phyloP scores from a whole-genome alignment of 2,329 filamentous ascomycete genomes.

The Ramichloridium luteum region DNA sequence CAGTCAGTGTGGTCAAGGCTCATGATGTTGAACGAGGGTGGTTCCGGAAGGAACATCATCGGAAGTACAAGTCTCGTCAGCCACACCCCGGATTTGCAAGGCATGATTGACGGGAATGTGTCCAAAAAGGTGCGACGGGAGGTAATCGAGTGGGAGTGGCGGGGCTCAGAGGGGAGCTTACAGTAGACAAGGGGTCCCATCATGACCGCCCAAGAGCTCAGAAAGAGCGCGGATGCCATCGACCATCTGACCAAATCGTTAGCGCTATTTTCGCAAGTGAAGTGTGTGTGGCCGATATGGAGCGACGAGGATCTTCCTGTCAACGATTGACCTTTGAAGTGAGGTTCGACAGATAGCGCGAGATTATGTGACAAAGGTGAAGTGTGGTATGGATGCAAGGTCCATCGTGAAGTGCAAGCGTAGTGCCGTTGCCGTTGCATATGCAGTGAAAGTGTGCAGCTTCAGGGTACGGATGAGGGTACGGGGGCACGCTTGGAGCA shows the following conservation, averaged over 20 bases:
- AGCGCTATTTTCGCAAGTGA: conserved; percentile 20
- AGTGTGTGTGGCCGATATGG: conserved; percentile 1
- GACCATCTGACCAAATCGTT: conserved; percentile 64
- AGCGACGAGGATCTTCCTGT: too few species aligned
- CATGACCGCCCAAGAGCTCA: conserved; percentile 83
- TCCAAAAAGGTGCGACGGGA: conserved; percentile 1
- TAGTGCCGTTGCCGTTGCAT: too few species aligned
- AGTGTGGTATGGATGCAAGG: background rate
- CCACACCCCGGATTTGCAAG: conserved; percentile 6
- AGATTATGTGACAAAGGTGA: conserved; percentile 5
- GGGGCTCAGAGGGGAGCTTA: conserved; percentile 22
- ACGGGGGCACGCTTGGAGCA: too few species aligned
- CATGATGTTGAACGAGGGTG: conserved; percentile 1
- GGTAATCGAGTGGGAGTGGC: background rate
- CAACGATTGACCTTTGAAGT: too few species aligned
- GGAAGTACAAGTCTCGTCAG: background rate
- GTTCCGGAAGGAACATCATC: background rate
- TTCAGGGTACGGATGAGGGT: too few species aligned
- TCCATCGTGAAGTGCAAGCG: too few species aligned
- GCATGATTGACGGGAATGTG: conserved; percentile 1
- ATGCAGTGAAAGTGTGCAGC: too few species aligned
- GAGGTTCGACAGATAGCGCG: too few species aligned
- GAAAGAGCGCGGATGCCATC: conserved; percentile 78
- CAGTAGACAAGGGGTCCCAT: conserved; percentile 79
- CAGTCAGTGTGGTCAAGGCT: conserved; percentile 7